Evolutionary conservation across 352 stramenopile genomes (phyloP), one percentile per base, ranked within the genome.

Genomic region (Pythium dissimile): DNA sequence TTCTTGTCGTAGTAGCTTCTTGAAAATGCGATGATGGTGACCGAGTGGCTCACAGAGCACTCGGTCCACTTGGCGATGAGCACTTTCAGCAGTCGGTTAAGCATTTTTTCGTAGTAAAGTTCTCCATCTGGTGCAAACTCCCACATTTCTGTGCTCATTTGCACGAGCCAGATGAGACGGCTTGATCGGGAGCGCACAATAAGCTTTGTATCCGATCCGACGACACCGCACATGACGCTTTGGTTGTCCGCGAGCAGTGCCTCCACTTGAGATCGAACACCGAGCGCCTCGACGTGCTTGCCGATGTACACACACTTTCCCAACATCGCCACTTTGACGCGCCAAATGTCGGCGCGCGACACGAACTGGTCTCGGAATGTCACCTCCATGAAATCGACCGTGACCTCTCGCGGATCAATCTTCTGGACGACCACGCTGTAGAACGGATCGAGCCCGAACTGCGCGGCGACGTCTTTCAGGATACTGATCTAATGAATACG

Each of bases 161-260:
- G 95, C 20, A 99, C 90, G 28, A 99, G 82, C 95, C 96, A 99
- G 54, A 99, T 96, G 52, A 99, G 88, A 15, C 97, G 80, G 42
- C 94, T 95, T 2, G 92, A 98, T 11, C 95, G 82, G 27, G 94
- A 99, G 49, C 80, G 84, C 12, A 96, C 97, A 20, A 97, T 98
- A 39, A 99, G 92, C 68, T 98, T 99, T 5, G 97, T 99, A 23
- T 94, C 77, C 20, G 96, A 84, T 27, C 90, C 95, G 48, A 99
- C 90, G 35, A 99, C 84, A 13, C 96, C 97, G 30, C 86, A 98
- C 41, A 84, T 59, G 1, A 97, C 72, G 2, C 78, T 72, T 30
- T 82, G 69, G 30, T 78, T 77, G 31, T 79, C 79, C 1, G 82
- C 72, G 34, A 96, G 69, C 16, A 97, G 71, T 35, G 97, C 94